Conservation (phyloP, 2,329 filamentous ascomycete species). For the Alternaria sp. region DNA sequence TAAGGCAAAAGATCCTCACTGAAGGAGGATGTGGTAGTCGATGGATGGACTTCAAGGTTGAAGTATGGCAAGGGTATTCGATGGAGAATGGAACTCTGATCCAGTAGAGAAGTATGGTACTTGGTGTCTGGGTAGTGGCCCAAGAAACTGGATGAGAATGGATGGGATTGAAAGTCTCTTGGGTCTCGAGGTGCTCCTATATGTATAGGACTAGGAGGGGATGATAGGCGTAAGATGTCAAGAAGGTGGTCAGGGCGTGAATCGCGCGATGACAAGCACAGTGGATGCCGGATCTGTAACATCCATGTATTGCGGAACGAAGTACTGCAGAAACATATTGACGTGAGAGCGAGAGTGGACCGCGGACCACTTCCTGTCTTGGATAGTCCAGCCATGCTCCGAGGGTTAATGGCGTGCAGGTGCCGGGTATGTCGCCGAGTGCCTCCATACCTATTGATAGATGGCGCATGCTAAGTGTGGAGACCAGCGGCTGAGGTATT, state of each 20-base stretch:
- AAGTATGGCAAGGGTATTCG: constrained; percentile 15
- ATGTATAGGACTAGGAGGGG: constrained; percentile 40
- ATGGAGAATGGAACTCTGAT: constrained; percentile 21
- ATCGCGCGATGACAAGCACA: constrained; percentile 47
- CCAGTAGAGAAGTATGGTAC: constrained; percentile 14
- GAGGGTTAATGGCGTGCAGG: constrained; percentile 46
- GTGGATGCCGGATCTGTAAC: constrained; percentile 47
- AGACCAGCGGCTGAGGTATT: constrained; percentile 42
- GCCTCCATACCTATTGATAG: constrained; percentile 49
- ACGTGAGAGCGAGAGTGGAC: constrained; percentile 49
- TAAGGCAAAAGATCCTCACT: constrained; percentile 6
- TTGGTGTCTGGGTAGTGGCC: constrained; percentile 25
- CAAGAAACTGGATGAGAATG: constrained; percentile 34
- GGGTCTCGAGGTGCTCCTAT: constrained; percentile 39
- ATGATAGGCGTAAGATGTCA: constrained; percentile 33
- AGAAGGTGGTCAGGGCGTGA: constrained; percentile 37
- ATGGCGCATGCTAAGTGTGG: constrained; percentile 41
- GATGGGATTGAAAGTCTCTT: constrained; percentile 26
- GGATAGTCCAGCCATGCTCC: constrained; percentile 44
- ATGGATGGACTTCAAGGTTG: constrained; percentile 7
- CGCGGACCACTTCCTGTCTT: constrained; percentile 41
- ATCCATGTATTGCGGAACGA: constrained; percentile 49
- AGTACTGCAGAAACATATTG: constrained; percentile 50
- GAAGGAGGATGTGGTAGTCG: background rate
- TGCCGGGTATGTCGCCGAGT: constrained; percentile 42